These are phyloP conservation scores for Calonectria hawksworthii DNA, from an alignment of 2,329 filamentous ascomycete genomes.

Conservation along the genomic window DNA sequence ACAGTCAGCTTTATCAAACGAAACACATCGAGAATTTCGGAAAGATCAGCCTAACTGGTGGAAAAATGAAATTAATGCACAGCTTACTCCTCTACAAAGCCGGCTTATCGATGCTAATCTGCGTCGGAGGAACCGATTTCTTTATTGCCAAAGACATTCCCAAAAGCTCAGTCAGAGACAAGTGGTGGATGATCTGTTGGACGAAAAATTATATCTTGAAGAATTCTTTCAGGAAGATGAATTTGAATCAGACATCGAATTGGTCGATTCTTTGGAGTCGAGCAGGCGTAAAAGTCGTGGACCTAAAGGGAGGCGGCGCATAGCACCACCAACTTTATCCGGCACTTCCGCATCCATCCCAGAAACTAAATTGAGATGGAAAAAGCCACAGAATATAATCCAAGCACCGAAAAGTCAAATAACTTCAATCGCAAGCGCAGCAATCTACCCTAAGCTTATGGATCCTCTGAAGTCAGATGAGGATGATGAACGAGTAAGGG, in stretches of 20 bases:
- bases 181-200: neutral
- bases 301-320: neutral
- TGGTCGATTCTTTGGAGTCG: neutral
- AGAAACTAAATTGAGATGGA: slow-evolving; percentile 6
- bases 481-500: slow-evolving; percentile 2
- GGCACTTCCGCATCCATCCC: slow-evolving; percentile 12
- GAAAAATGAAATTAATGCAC: neutral
- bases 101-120: slow-evolving; percentile 21
- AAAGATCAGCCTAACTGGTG: neutral
- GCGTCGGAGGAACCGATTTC: slow-evolving; percentile 4
- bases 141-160: slow-evolving; percentile 17
- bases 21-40: neutral
- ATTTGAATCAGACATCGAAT: neutral
- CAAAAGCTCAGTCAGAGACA: neutral
- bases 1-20: neutral
- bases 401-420: slow-evolving; percentile 8
- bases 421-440: neutral
- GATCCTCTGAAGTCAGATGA: neutral
- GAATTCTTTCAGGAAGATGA: neutral
- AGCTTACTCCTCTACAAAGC: neutral
- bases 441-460: slow-evolving; percentile 1
- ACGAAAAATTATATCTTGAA: neutral
- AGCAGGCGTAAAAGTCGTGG: neutral
- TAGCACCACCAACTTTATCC: neutral
- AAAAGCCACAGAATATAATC: neutral